Evolutionary conservation across 2,329 filamentous ascomycete species (phyloP).

Genomic region (Ceratocystis ficicola): DNA sequence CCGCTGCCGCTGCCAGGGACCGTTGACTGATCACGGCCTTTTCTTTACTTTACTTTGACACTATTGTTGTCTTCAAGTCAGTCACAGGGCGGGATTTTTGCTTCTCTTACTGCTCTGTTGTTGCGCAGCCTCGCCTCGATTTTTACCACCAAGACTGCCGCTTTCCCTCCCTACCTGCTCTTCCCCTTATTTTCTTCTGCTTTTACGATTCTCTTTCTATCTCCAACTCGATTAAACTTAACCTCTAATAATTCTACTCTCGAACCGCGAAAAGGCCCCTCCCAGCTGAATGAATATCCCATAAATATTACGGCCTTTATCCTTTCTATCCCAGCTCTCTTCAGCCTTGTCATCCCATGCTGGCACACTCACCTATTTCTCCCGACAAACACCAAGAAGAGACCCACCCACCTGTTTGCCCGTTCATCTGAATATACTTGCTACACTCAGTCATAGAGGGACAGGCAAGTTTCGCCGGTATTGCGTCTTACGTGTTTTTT

Average conservation of each 20-base stretch:
- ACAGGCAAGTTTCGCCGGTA: no score
- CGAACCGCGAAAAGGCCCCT: not conserved
- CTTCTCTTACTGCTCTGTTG: not conserved
- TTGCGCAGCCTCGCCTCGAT: not conserved
- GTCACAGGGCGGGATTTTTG: not conserved
- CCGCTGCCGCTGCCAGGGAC: conserved; percentile 20
- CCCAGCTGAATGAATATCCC: not conserved
- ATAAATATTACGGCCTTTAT: not conserved
- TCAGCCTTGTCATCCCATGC: conserved; percentile 3
- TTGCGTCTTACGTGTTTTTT: no score
- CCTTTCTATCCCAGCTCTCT: not conserved
- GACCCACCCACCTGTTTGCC: not conserved
- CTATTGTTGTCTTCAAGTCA: not conserved
- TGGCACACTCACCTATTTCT: not conserved
- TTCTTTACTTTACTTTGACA: conserved; percentile 4
- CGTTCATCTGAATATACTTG: not conserved
- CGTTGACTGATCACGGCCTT: conserved; percentile 15
- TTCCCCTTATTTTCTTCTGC: not conserved
- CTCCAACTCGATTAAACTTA: not conserved
- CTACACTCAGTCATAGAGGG: no score
- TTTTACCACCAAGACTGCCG: not conserved
- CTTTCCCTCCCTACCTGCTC: not conserved
- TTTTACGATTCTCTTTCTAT: not conserved
- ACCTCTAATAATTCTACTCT: not conserved
- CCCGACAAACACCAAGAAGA: not conserved